Conservation (phyloP, 495 filamentous ascomycete species). For the Penicillium tannophilum region DNA sequence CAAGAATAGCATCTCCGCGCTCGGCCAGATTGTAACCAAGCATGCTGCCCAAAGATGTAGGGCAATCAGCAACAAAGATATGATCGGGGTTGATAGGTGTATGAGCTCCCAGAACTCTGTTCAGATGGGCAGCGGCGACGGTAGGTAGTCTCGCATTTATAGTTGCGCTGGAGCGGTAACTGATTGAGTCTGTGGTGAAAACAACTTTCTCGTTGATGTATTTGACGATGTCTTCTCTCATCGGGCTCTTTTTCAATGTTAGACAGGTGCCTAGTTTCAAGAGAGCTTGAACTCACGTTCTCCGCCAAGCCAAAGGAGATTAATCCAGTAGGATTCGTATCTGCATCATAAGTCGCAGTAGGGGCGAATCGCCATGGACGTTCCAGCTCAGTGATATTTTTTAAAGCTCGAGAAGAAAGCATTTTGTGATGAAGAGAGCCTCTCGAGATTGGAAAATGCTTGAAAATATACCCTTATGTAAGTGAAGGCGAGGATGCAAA, state of each 20-base stretch:
- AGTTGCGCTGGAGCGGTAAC: conserved; percentile 34
- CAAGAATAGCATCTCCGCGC: conserved; percentile 45
- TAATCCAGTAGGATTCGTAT: conserved; percentile 31
- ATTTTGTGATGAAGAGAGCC: conserved; percentile 12
- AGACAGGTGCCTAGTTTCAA: not conserved
- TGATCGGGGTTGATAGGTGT: conserved; percentile 34
- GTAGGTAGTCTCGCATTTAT: conserved; percentile 31
- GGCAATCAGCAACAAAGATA: conserved; percentile 41
- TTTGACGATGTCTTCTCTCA: conserved; percentile 32
- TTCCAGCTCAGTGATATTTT: conserved; percentile 25
- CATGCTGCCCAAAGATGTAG: conserved; percentile 37
- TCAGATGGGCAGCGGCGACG: conserved; percentile 39
- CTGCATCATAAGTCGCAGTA: conserved; percentile 32
- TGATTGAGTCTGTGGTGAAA: conserved; percentile 31
- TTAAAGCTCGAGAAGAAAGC: conserved; percentile 35
- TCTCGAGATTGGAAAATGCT: not conserved
- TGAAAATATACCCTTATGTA: not conserved
- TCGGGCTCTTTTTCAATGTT: conserved; percentile 21
- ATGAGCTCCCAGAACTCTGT: conserved; percentile 38
- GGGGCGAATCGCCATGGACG: conserved; percentile 35
- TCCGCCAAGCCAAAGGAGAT: conserved; percentile 41
- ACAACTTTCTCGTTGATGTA: conserved; percentile 38
- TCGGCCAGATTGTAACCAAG: conserved; percentile 46
- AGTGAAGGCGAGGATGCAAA: not conserved
- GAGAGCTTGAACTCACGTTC: conserved; percentile 27